phyloP scores from a whole-genome alignment of 441 rosid genomes.

The Croton laevigatus region DNA sequence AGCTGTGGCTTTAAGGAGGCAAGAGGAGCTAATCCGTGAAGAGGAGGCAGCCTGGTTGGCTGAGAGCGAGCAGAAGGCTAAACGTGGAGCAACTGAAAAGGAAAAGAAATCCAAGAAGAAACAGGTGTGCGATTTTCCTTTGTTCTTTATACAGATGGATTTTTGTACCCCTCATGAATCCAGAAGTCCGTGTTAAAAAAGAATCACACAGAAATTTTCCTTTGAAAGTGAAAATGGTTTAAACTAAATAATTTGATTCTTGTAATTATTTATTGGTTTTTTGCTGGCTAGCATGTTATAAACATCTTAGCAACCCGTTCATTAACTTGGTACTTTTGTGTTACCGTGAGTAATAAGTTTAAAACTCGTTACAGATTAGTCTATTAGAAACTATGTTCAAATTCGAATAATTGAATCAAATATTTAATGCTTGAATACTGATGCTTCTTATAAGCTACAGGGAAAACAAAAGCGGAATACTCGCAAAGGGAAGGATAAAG shows the following conservation, averaged over 20 bases:
- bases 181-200: neutral
- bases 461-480: slow-evolving; percentile 85
- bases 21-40: slow-evolving; percentile 95
- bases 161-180: neutral
- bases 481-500: slow-evolving; percentile 79
- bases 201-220: too few relatives aligned
- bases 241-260: neutral
- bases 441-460: slow-evolving; percentile 34
- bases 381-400: neutral
- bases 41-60: slow-evolving; percentile 89
- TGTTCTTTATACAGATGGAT: neutral
- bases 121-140: slow-evolving; percentile 42
- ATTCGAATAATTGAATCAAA: neutral
- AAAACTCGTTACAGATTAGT: neutral
- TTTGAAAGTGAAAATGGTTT: neutral
- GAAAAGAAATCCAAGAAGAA: slow-evolving; percentile 93
- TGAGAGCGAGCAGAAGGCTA: slow-evolving; percentile 82
- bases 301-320: neutral
- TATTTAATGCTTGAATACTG: slow-evolving; percentile 1
- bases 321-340: neutral
- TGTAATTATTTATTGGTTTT: neutral
- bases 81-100: slow-evolving; percentile 62
- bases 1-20: slow-evolving; percentile 86
- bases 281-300: neutral
- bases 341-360: neutral